These are phyloP conservation scores for Trypanosomatidae sp. DNA, from an alignment of 208 protist species.

Conservation along the genomic window DNA sequence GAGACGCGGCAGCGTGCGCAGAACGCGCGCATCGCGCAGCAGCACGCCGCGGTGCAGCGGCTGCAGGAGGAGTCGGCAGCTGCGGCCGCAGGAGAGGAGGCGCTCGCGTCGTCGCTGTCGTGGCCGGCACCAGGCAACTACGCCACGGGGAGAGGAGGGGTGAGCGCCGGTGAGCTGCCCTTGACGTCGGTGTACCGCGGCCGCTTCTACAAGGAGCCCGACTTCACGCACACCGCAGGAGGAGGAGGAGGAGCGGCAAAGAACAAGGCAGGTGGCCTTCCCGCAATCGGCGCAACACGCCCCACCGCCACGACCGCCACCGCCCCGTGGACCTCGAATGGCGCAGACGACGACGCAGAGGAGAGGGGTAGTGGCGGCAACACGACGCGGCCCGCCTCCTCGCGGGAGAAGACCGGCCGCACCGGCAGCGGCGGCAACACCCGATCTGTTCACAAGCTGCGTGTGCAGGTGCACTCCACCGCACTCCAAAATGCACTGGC, in stretches of 20 bases:
- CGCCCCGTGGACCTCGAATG: no score
- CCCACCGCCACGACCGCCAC: not conserved
- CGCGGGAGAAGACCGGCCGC: not conserved
- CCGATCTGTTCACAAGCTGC: conserved; percentile 15
- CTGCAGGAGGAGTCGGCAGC: conserved; percentile 8
- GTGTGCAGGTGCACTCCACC: conserved; percentile 44
- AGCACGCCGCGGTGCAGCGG: conserved; percentile 55
- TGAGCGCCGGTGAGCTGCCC: no score
- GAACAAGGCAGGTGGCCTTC: not conserved
- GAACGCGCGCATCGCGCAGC: conserved; percentile 52
- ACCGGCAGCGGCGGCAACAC: not conserved
- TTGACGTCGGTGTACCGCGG: conserved; percentile 10
- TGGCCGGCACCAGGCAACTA: not conserved
- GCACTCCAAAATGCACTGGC: conserved; percentile 37
- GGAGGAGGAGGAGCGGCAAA: no score
- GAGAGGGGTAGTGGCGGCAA: no score
- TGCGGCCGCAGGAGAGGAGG: no score
- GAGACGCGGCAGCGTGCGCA: conserved; percentile 31
- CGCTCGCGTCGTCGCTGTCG: not conserved
- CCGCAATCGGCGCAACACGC: not conserved
- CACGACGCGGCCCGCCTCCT: not conserved
- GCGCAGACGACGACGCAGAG: no score
- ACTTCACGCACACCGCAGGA: not conserved
- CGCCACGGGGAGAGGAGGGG: no score
- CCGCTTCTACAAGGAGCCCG: conserved; percentile 8